phyloP scores from a whole-genome alignment of 2,329 filamentous ascomycete genomes.

The Plectosphaerella cucumerina region DNA sequence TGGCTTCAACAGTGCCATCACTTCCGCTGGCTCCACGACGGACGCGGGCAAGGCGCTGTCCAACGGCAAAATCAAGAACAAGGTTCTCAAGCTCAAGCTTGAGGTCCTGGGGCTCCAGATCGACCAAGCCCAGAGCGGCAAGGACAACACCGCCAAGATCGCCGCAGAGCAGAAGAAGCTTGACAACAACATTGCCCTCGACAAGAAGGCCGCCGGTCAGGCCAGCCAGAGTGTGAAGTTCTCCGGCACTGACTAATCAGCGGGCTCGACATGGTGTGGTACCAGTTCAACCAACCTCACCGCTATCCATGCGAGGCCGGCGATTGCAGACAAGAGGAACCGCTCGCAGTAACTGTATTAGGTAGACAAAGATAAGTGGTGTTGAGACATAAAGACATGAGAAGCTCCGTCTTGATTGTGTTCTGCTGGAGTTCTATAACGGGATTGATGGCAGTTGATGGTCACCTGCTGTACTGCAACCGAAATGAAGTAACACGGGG shows the following conservation, averaged over 20 bases:
- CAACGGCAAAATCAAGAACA: constrained; percentile 57
- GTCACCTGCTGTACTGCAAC: too few relatives aligned
- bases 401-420: too few relatives aligned
- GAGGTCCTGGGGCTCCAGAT: constrained; percentile 47
- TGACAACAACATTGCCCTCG: constrained; percentile 43
- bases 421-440: too few relatives aligned
- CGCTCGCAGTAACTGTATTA: too few relatives aligned
- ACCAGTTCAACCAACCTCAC: too few relatives aligned
- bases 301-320: too few relatives aligned
- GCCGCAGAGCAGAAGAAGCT: constrained; percentile 46
- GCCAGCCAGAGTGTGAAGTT: constrained; percentile 32
- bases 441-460: too few relatives aligned
- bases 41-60: constrained; percentile 38
- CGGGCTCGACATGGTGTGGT: too few relatives aligned
- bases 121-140: constrained; percentile 41
- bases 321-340: too few relatives aligned
- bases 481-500: too few relatives aligned
- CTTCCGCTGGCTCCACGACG: constrained; percentile 32
- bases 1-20: constrained; percentile 51
- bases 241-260: constrained; percentile 14
- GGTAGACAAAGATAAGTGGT: too few relatives aligned
- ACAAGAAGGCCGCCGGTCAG: constrained; percentile 27
- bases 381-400: too few relatives aligned
- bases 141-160: constrained; percentile 37
- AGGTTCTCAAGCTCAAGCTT: constrained; percentile 53